Conservation (phyloP, 305 asterid species). For the Solanum hybrid region DNA sequence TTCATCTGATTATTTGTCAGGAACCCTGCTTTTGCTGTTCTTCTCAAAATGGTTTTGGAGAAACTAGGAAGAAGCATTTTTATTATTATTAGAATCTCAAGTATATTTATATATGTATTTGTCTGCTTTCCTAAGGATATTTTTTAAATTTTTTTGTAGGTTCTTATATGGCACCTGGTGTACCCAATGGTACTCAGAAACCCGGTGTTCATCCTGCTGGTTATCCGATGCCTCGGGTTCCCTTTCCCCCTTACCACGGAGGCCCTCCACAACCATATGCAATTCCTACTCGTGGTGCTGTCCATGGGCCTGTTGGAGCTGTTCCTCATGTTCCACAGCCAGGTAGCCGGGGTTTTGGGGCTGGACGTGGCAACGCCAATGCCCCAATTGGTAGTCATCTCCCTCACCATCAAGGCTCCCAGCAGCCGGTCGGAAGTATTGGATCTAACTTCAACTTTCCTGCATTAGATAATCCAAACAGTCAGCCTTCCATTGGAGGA, state of each 20-base stretch:
- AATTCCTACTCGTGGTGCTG: slow-evolving; percentile 90
- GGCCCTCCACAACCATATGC: slow-evolving; percentile 97
- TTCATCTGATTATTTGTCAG: neutral
- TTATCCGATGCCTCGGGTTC: slow-evolving; percentile 76
- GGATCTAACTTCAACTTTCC: slow-evolving; percentile 77
- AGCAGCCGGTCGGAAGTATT: slow-evolving; percentile 64
- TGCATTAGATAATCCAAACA: slow-evolving; percentile 73
- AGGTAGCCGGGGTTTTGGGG: slow-evolving; percentile 87
- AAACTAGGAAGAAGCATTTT: slow-evolving; percentile 1
- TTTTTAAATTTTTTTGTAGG: slow-evolving; percentile 39
- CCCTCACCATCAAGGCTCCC: slow-evolving; percentile 81
- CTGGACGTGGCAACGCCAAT: slow-evolving; percentile 85
- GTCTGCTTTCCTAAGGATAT: neutral
- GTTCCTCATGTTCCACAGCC: slow-evolving; percentile 90
- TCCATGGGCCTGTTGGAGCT: slow-evolving; percentile 92
- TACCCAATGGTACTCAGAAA: slow-evolving; percentile 79
- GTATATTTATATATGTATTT: neutral
- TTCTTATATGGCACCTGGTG: slow-evolving; percentile 71
- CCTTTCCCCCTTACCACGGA: slow-evolving; percentile 78
- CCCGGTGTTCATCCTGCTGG: slow-evolving; percentile 85
- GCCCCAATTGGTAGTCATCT: slow-evolving; percentile 95
- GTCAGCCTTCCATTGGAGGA: slow-evolving; percentile 85
- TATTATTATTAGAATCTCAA: neutral
- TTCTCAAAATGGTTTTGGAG: neutral
- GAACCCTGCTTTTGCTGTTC: neutral